Percentiles rank a stretch among this genome's conserved stretches.
Conservation (phyloP, 331 rosid species). For the Cydonia oblonga region DNA sequence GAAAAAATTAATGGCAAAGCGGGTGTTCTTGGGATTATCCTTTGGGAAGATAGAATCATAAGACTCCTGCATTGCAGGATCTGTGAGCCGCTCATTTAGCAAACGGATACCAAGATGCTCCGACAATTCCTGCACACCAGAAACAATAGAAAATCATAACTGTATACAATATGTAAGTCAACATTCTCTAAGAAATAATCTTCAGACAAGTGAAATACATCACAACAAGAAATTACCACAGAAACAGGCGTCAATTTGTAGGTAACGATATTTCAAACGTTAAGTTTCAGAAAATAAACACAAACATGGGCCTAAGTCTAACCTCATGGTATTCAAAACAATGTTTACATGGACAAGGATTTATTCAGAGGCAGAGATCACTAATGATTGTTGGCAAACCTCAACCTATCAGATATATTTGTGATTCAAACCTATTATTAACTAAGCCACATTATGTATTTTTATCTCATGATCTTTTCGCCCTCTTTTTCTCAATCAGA, state of each 20-base stretch:
- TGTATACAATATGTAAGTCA: neutral
- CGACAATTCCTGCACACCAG: slow-evolving; percentile 59
- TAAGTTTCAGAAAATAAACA: neutral
- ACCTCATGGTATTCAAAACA: neutral
- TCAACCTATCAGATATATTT: neutral
- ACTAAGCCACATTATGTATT: neutral
- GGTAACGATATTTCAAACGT: neutral
- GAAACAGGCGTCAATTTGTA: neutral
- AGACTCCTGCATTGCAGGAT: slow-evolving; percentile 50
- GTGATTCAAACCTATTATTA: neutral
- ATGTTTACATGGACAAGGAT: neutral
- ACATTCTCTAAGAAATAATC: neutral
- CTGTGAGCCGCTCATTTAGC: slow-evolving; percentile 56
- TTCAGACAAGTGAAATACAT: neutral
- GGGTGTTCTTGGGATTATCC: too few species aligned
- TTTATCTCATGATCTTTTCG: neutral
- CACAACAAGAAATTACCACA: neutral
- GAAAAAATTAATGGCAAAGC: slow-evolving; percentile 77
- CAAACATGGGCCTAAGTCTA: neutral
- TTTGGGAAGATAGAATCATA: slow-evolving; percentile 35
- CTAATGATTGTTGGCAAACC: neutral
- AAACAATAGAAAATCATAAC: neutral
- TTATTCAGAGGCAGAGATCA: neutral
- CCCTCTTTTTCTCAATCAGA: neutral
- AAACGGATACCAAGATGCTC: slow-evolving; percentile 73